Percentiles rank a stretch among this genome's conserved stretches.
Evolutionary conservation across 2,329 filamentous ascomycete genomes (phyloP).

Genomic region (Penicillium digitatum): DNA sequence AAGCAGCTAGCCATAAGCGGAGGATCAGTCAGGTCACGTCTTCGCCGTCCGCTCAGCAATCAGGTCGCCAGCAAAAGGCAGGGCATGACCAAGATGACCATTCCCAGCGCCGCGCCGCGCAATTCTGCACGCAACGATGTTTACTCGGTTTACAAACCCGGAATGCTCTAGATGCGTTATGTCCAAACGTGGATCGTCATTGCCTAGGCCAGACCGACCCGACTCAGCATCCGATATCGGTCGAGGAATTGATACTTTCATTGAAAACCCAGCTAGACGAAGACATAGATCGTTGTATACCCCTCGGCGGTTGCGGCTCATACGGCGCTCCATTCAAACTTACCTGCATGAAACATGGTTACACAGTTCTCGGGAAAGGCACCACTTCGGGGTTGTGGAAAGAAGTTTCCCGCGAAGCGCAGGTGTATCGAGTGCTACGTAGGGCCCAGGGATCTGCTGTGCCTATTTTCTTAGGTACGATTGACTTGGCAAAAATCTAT

Average conservation of each 20-base stretch:
- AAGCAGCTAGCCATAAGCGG: no score
- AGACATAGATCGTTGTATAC: neutral
- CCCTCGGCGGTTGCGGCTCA: neutral
- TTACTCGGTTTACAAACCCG: no score
- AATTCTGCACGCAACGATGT: neutral
- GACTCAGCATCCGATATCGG: no score
- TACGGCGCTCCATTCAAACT: neutral
- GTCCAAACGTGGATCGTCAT: neutral
- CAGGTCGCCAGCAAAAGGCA: no score
- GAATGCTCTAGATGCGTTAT: neutral
- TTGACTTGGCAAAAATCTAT: slow-evolving; percentile 19
- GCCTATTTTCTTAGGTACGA: slow-evolving; percentile 13
- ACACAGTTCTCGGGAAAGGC: neutral
- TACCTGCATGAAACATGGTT: neutral
- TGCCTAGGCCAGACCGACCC: neutral
- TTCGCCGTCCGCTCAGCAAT: no score
- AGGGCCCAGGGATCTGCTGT: slow-evolving; percentile 10
- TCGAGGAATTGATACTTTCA: no score
- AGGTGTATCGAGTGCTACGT: neutral
- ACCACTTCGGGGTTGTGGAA: neutral
- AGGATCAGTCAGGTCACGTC: no score
- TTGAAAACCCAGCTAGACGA: neutral
- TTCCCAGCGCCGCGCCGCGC: neutral
- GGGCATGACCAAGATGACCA: no score
- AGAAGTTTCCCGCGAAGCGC: neutral